Evolutionary conservation across 1,284 basidiomycete species (phyloP), one percentile per base, ranked within the genome.

Genomic region (Phellopilus nigrolimitatus): DNA sequence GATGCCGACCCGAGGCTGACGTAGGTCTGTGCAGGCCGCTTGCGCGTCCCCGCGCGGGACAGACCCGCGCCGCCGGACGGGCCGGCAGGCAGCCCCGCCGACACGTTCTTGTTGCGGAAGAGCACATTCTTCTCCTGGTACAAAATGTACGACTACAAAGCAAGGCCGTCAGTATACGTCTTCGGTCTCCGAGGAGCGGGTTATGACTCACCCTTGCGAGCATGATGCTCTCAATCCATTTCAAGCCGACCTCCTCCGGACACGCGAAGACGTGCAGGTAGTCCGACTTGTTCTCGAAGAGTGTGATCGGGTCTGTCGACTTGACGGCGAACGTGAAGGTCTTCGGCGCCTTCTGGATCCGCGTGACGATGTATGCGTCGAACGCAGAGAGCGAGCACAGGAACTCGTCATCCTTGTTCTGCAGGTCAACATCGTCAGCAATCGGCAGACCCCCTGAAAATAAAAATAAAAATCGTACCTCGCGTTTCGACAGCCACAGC

Each of bases 361-460:
- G 78, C 4, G 83, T 88, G 47, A 91, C 73, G 51, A 71, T 71
- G 66, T 93, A 95, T 31, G 82, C 84, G 64, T 95, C 92, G 64
- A 92, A 94, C 61, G 84, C 89, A 51, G 86, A 84, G 19, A 93
- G 67, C 6, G 86, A 85, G 61, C 91, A 93, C 19, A 97, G 71
- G 57, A 84, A 73, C 2, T 76, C 71, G 62, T 89, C 82, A 59
- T 95, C 91, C 69, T 91, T 92, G 66, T 83, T 82, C 90, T 93
- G 62, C 13, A 33, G 31, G 21, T 8, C n/a, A n/a, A n/a, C n/a
- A 22, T 22, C 40, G 40, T 42, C 22, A 42, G 24, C 27, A 19
- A 47, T 4, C 17, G n/a, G 21, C 9, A 36, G 5, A 54, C 47
- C n/a, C n/a, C n/a, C n/a, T 5, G 37, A 17, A 47, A 37, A 55